Base-by-base conservation (phyloP, 768 basidiomycete genomes). In the Suillus weaverae region DNA sequence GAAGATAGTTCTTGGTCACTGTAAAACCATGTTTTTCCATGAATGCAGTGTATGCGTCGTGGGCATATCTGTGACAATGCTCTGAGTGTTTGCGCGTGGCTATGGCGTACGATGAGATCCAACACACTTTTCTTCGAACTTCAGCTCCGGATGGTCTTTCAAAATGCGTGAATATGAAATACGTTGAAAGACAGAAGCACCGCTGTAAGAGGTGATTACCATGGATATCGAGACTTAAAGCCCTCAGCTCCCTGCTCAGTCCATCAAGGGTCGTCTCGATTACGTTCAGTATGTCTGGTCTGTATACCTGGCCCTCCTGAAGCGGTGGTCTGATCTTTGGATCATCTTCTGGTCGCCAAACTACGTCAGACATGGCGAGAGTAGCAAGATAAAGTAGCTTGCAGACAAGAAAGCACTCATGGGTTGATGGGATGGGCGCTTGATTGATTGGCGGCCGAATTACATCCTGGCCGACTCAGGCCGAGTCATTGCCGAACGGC, bases 81-180 rank as follows among this genome's bases (percentile, higher is more conserved):
- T 38, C n/a, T 59, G 26, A 59, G 56, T 38, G 26, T 30, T 30
- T 57, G 38, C 38, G 22, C 9, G 11, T 30, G 18, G 56, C 26
- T 30, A 41, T 59, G 26, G 38, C 36, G 26, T 10, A 39, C 7
- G 39, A 43, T 30, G 4, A 18, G 56, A 59, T 61, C 35, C 5
- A 51, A 63, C 84, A 36, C 65, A 91, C 90, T 77, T 79, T 79
- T 94, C 92, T 72, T 90, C 79, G 68, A 84, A 92, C 56, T 75
- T 80, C 16, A 91, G 77, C 73, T 93, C 91, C 2, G 91, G 91
- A 67, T 88, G 89, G n/a, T 80, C 91, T 92, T 69, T 8, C 66
- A 33, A 57, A 57, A 30, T 33, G 20, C 2, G 51, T 46, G 14
- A 61, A 26, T n/a, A 9, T 38, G 30, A 8, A n/a, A 26, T n/a